phyloP scores from a whole-genome alignment of 2,329 filamentous ascomycete species.

The Arthrobotrys sinensis region DNA sequence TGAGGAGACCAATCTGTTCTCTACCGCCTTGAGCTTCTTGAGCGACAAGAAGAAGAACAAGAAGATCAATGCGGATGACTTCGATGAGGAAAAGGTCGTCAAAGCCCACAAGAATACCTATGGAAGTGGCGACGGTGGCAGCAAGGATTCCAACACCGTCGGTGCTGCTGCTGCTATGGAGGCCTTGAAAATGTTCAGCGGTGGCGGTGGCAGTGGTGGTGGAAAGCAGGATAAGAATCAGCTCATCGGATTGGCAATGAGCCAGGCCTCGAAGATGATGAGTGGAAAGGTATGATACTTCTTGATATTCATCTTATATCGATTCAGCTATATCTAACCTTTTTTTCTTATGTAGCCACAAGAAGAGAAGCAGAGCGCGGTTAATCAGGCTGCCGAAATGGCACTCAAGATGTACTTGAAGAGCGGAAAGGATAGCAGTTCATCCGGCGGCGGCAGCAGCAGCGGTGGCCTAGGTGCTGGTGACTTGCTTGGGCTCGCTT shows the following conservation, averaged over 20 bases:
- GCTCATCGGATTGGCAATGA: slow-evolving; percentile 89
- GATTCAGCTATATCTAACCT: slow-evolving; percentile 65
- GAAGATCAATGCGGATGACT: slow-evolving; percentile 70
- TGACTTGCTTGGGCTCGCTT: slow-evolving; percentile 40
- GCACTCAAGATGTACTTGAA: slow-evolving; percentile 63
- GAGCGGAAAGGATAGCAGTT: slow-evolving; percentile 50
- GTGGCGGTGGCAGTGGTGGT: slow-evolving; percentile 70
- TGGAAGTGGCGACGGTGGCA: slow-evolving; percentile 69
- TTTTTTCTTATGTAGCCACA: slow-evolving; percentile 19
- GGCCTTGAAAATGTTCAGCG: slow-evolving; percentile 83
- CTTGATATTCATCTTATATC: neutral
- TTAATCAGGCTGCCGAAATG: slow-evolving; percentile 58
- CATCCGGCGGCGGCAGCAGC: slow-evolving; percentile 35
- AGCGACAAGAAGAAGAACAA: slow-evolving; percentile 71
- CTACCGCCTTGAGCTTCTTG: slow-evolving; percentile 73
- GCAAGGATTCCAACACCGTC: slow-evolving; percentile 72
- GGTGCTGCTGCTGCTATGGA: slow-evolving; percentile 85
- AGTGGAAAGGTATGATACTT: slow-evolving; percentile 72
- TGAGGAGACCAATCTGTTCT: slow-evolving; percentile 70
- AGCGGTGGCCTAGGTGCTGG: slow-evolving; percentile 37
- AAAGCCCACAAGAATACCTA: slow-evolving; percentile 84
- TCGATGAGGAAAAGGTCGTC: slow-evolving; percentile 78
- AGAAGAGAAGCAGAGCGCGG: slow-evolving; percentile 60
- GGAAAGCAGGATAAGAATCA: slow-evolving; percentile 76
- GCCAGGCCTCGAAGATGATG: slow-evolving; percentile 84